phyloP scores from a whole-genome alignment of 1,139 yeast genomes.

The Suzukiozyma palmioleophila region DNA sequence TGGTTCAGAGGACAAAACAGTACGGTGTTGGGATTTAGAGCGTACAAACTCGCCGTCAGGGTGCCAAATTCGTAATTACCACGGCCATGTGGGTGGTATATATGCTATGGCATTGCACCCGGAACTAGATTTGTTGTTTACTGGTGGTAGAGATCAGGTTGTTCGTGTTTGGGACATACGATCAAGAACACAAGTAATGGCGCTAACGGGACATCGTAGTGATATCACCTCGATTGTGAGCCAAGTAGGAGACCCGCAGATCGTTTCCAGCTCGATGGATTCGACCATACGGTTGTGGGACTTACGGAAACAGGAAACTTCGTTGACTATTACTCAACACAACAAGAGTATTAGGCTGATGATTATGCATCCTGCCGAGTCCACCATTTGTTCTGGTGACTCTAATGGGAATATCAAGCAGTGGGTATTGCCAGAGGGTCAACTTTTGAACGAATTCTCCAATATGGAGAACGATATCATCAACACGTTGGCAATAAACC shows the following conservation, averaged over 20 bases:
- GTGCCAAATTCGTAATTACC: conserved; percentile 70
- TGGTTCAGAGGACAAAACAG: conserved; percentile 90
- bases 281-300: conserved; percentile 88
- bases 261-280: conserved; percentile 80
- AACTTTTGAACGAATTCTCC: conserved; percentile 47
- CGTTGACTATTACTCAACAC: conserved; percentile 75
- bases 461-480: conserved; percentile 37
- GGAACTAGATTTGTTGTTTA: conserved; percentile 75
- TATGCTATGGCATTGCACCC: conserved; percentile 85
- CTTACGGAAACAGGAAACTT: conserved; percentile 34
- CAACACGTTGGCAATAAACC: conserved; percentile 65
- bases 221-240: conserved; percentile 69
- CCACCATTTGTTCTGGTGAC: conserved; percentile 71
- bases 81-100: conserved; percentile 91
- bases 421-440: conserved; percentile 81
- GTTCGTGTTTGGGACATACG: conserved; percentile 94
- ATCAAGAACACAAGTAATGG: conserved; percentile 69
- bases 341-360: conserved; percentile 75
- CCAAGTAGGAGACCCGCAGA: conserved; percentile 77
- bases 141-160: conserved; percentile 88
- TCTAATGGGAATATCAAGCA: conserved; percentile 77
- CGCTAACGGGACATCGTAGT: conserved; percentile 75
- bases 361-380: conserved; percentile 63
- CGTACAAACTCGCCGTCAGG: conserved; percentile 59
- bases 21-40: conserved; percentile 97